Conservation (phyloP, 306 rosid genomes). For the Malus fusca region DNA sequence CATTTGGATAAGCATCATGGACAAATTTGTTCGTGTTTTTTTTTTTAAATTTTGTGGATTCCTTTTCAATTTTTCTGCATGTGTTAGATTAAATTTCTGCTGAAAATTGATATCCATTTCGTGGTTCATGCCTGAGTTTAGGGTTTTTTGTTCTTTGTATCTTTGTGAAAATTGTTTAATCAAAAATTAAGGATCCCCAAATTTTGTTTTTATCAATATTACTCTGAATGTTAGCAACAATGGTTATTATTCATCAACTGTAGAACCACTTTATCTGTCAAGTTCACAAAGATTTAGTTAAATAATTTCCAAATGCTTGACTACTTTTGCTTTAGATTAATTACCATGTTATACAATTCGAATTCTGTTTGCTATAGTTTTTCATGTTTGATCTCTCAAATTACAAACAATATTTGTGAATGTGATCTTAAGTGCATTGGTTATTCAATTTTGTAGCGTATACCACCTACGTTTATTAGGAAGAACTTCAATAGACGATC, state of each 20-base stretch:
- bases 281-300: neutral
- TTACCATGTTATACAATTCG: neutral
- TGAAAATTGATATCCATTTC: neutral
- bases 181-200: neutral
- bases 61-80: neutral
- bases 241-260: neutral
- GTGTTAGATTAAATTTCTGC: neutral
- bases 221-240: neutral
- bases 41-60: neutral
- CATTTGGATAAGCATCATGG: neutral
- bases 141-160: neutral
- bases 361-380: neutral
- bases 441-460: neutral
- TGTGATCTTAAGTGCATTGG: neutral
- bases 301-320: neutral
- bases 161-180: neutral
- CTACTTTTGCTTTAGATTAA: too few relatives aligned
- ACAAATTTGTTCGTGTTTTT: too few relatives aligned
- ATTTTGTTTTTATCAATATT: neutral
- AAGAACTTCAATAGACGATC: neutral
- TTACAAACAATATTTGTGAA: neutral
- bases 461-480: neutral
- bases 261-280: neutral
- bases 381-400: neutral
- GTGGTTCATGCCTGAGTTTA: neutral